Evolutionary conservation across 345 rosid species (phyloP), one percentile per base, ranked within the genome.

Genomic region (Linum usitatissimum): DNA sequence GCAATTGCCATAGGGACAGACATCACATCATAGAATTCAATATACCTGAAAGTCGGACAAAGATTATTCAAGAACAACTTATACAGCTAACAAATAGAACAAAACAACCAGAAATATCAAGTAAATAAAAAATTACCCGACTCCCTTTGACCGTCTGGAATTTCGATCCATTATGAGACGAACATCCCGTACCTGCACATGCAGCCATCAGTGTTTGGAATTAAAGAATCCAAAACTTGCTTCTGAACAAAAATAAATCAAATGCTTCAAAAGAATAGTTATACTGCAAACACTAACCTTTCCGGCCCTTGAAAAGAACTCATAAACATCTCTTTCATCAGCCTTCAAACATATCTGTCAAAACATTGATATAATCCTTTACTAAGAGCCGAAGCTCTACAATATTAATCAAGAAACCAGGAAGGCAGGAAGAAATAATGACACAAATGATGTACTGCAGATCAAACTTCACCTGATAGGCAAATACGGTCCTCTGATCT

Each of bases 1-100:
- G 99, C 97, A 70, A 93, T 93, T 40, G 97, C 99, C 99, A 93
- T 93, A 62, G 99, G 97, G 48, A 93, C 99, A 18, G 99, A 87
- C 99, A 93, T 93, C 40, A 80, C 88, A 82, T 93, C 99, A 81
- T 86, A 93, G 65, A 93, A 93, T 73, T 93, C 97, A 60, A 93
- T 76, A 62, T 90, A 93, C 76, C 99, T 90, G 73, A 73, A 68
- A 73, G 20, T 51, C 69, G 54, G 64, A 74, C 36, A 38, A 61
- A 28, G 7, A 14, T 64, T 30, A 4, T 49, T 7, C 23, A 17
- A 60, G 23, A 40, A 12, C 8, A 40, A 12, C 8, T 40, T 40
- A 40, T 6, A 40, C 48, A 40, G 48, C 48, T 6, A 40, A 4
- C 1, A 7, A 40, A 40, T 45, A 15, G 38, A 34, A 34, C 38